Evolutionary conservation across 768 basidiomycete genomes (phyloP), one percentile per base, ranked within the genome.

Genomic region (Boletellus ananiceps): DNA sequence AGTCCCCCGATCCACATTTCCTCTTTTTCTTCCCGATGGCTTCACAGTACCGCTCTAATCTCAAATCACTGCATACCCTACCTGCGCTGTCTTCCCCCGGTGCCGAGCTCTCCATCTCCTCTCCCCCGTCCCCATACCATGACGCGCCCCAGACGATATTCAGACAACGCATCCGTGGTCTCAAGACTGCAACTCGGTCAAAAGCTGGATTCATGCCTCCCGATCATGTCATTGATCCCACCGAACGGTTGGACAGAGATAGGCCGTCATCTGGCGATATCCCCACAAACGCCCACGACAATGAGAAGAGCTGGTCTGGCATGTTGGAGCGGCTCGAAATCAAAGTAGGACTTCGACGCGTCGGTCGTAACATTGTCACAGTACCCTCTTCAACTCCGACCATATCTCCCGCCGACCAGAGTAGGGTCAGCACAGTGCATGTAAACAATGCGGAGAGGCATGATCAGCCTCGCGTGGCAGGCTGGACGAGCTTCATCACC

Each of bases 161-260:
- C 61, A 78, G 39, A 9, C 61, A 77, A 59, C 79, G 83, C 36
- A 67, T 88, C 49, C 80, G 82, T 55, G 82, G 79, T 57, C 55
- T 88, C 34, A 79, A 82, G 43, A 76, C 78, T 12, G 83, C 82
- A 44, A 82, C 83, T 11, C 75, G 81, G 46, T 79, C 82, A 32
- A 80, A 72, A 69, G 65, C 61, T 18, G 76, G 75, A 56, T 40
- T 66, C 8, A 58, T 71, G 2, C 44, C 63, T 27, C 56, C 60
- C 33, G 76, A 75, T 55, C 74, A 80, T 37, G 54, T 47, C 40
- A 71, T 74, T 56, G 73, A 75, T 37, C 67, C 76, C 37, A 59
- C 63, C 40, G 77, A 75, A 58, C 74, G 65, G 33, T 77, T 75
- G 66, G 75, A 73, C 53, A 77, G 55, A 57, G 64, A 63, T 49